These are phyloP conservation scores for Alternaria brassicae DNA, from an alignment of 2,329 filamentous ascomycete genomes.

Conservation along the genomic window DNA sequence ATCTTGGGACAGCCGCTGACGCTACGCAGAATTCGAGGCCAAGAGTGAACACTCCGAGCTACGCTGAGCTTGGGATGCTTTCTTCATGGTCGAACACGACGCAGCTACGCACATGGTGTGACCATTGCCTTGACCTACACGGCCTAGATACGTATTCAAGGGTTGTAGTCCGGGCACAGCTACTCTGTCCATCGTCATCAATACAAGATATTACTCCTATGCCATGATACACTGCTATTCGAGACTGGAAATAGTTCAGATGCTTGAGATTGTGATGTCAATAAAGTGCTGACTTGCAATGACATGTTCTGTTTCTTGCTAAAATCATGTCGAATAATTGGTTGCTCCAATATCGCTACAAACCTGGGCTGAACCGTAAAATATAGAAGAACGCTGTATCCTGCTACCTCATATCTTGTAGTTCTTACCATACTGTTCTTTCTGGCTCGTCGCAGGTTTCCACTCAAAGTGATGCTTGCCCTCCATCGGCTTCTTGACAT, in stretches of 20 bases:
- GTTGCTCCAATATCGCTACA: not conserved
- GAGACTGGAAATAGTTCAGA: not conserved
- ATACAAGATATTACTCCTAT: not conserved
- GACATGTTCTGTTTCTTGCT: not conserved
- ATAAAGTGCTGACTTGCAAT: not conserved
- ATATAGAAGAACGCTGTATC: not conserved
- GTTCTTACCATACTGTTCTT: slow-evolving; percentile 28
- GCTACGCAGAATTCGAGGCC: slow-evolving; percentile 1
- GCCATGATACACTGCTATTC: no score
- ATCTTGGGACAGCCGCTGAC: not conserved
- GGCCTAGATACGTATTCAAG: not conserved
- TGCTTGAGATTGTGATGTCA: not conserved
- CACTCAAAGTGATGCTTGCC: slow-evolving; percentile 71
- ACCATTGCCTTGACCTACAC: not conserved
- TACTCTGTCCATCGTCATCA: not conserved
- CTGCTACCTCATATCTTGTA: slow-evolving; percentile 8
- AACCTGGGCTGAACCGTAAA: not conserved
- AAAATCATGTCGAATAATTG: not conserved
- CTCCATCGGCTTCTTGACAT: slow-evolving; percentile 57
- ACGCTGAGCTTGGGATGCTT: not conserved
- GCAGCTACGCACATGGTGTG: not conserved
- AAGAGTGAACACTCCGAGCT: slow-evolving; percentile 4
- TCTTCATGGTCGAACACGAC: not conserved
- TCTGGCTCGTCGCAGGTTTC: slow-evolving; percentile 53
- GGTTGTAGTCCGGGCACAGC: not conserved